Evolutionary conservation across 164 flowering plant genomes (phyloP).

Genomic region (Aristolochia fimbriata): DNA sequence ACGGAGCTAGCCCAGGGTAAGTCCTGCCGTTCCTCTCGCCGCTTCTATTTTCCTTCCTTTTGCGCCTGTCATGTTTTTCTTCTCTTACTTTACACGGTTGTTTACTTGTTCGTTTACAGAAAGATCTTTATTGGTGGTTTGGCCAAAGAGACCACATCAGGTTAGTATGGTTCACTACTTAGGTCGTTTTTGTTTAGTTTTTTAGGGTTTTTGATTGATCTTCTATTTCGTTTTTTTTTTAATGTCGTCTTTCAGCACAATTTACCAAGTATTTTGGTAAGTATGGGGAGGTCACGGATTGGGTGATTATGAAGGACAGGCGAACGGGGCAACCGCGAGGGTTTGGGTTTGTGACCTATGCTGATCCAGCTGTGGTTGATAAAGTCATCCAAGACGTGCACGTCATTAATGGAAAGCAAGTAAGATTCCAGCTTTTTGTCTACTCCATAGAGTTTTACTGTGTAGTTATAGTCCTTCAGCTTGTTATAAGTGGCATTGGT

Average conservation of each 20-base stretch:
- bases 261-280: conserved; percentile 63
- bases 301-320: conserved; percentile 86
- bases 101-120: conserved; percentile 31
- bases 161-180: conserved; percentile 22
- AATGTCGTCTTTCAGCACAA: conserved; percentile 31
- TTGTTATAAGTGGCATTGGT: background rate
- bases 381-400: conserved; percentile 65
- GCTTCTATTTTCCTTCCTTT: background rate
- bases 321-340: conserved; percentile 76
- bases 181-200: background rate
- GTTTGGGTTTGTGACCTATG: conserved; percentile 85
- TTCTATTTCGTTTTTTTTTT: background rate
- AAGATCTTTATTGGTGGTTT: conserved; percentile 87
- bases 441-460: background rate
- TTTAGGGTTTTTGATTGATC: background rate
- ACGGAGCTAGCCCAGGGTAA: conserved; percentile 72
- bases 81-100: background rate
- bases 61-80: background rate
- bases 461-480: background rate
- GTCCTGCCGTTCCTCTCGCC: background rate
- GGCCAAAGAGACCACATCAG: conserved; percentile 68
- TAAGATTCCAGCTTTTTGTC: conserved; percentile 17
- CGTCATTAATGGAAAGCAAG: conserved; percentile 73
- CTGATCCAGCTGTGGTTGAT: conserved; percentile 76
- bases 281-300: conserved; percentile 80